Conservation (phyloP, 2,329 filamentous ascomycete genomes). For the Trichoderma atroviride region DNA sequence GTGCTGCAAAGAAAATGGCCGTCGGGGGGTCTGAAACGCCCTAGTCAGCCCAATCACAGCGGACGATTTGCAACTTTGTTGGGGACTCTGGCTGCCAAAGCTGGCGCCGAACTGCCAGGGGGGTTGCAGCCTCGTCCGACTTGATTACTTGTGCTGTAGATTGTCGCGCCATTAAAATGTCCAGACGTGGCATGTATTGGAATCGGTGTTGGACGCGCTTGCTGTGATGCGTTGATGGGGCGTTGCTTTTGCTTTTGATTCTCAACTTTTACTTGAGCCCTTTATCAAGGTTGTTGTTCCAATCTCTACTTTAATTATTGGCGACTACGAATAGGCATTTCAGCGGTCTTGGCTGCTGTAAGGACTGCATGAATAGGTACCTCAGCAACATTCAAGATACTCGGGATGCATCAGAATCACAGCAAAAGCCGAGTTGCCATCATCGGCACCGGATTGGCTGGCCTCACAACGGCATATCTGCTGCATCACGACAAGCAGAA, state of each 20-base stretch:
- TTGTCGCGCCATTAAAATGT: background rate
- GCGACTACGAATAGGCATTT: background rate
- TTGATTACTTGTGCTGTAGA: no score
- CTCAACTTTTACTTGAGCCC: no score
- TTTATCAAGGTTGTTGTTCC: background rate
- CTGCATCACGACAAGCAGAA: slow-evolving; percentile 38
- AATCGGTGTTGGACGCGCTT: background rate
- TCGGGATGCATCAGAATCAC: background rate
- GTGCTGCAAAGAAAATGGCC: background rate
- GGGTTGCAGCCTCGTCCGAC: background rate
- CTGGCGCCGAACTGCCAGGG: background rate
- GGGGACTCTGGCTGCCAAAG: background rate
- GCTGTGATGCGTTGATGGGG: background rate
- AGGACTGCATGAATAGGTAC: background rate
- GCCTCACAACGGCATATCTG: slow-evolving; percentile 42
- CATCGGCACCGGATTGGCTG: slow-evolving; percentile 44
- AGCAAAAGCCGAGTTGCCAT: slow-evolving; percentile 36
- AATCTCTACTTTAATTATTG: background rate
- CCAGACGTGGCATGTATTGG: background rate
- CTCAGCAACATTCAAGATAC: background rate
- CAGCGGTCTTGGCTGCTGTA: background rate
- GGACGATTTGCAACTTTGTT: slow-evolving; percentile 7
- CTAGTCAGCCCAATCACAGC: slow-evolving; percentile 9
- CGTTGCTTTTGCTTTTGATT: background rate
- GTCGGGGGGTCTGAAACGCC: slow-evolving; percentile 15